Percentiles rank a stretch among this genome's conserved stretches.
Conservation (phyloP, 78 protist genomes). For the Pelomyxa schiedti region DNA sequence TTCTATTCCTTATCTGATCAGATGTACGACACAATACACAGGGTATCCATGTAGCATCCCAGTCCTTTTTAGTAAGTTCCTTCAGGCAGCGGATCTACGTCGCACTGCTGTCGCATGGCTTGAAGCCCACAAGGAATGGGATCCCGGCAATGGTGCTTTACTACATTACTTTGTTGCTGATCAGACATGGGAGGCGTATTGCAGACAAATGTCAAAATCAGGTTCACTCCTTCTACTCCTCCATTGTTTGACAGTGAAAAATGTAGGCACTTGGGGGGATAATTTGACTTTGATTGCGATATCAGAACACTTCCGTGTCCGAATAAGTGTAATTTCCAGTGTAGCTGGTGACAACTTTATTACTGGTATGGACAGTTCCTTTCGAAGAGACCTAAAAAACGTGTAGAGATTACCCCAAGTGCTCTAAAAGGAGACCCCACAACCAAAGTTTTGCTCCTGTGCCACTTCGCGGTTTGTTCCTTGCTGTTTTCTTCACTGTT, state of each 20-base stretch:
- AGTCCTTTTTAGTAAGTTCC: no score
- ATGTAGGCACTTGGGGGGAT: neutral
- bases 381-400: no score
- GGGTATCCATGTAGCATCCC: no score
- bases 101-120: neutral
- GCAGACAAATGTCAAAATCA: neutral
- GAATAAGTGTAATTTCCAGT: neutral
- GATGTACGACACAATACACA: neutral
- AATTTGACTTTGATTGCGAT: neutral
- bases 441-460: no score
- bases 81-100: neutral
- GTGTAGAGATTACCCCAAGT: no score
- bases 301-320: neutral
- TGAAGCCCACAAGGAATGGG: neutral
- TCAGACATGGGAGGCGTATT: neutral
- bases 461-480: no score
- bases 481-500: no score
- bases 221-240: no score
- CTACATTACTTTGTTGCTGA: neutral
- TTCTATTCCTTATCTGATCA: neutral
- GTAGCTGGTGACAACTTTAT: neutral
- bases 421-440: no score
- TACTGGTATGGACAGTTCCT: no score
- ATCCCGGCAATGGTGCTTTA: neutral
- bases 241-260: no score